Base-by-base conservation (phyloP, 306 rosid species). In the Prunus campanulata region DNA sequence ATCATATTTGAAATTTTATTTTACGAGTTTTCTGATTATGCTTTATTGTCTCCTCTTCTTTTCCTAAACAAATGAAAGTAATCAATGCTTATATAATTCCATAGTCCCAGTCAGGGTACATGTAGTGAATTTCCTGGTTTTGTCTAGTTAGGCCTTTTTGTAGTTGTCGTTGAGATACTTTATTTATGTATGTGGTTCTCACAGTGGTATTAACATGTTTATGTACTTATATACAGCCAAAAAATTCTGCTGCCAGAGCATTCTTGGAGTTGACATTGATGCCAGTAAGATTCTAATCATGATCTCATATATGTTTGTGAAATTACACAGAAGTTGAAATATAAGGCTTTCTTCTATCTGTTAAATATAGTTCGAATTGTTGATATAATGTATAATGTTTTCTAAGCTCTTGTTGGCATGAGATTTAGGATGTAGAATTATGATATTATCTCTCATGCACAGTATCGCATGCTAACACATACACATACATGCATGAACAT, bases 201-300 rank as follows among this genome's bases (percentile, higher is more conserved):
- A 47, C 72, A 12, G 74, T 66, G 68, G 49, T 74, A 52, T 18
- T 77, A 24, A 22, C 66, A 60, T 5, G 42, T 42, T 9, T 54
- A 19, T 8, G 42, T 24, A 50, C 48, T 20, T 47, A 4, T 22
- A 60, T 74, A n/a, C 91, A 94, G 99, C 99, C 35, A 86, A 78
- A 77, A 92, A 84, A 83, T 95, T 90, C 66, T 47, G 20, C 64
- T 95, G 99, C 88, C 85, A 81, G 79, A 87, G 87, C 83, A 92
- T 95, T 77, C 90, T 88, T 78, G 99, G 97, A 49, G 47, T 95
- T 78, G 99, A 95, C 84, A 95, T 95, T 78, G 99, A 95, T 69
- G 81, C 88, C 46, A 79, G 98, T 95, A 86, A 86, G 93, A 80
- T 67, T 85, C 82, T 71, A 59, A 59, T 74, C 44, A n/a, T 14